Percentiles rank a stretch among this genome's conserved stretches.
phyloP scores from a whole-genome alignment of 2,329 filamentous ascomycete species.

The Aspergillus terreus region DNA sequence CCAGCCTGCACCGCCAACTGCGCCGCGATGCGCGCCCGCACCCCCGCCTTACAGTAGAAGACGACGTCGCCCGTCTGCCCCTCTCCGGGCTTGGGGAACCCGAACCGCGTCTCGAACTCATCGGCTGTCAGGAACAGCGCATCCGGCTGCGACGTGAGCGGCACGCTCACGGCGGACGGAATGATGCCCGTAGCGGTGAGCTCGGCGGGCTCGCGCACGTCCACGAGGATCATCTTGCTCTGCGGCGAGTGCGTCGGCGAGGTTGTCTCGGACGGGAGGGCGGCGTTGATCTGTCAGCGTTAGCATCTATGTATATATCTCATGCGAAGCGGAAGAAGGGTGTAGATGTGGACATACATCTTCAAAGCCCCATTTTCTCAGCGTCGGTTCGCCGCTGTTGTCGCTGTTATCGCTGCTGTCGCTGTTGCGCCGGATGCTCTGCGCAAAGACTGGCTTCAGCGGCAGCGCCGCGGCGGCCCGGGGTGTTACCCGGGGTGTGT shows the following conservation, averaged over 20 bases:
- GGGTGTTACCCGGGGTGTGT: not conserved
- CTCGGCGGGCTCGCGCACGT: slow-evolving; percentile 48
- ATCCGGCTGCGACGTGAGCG: slow-evolving; percentile 72
- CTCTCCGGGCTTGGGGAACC: slow-evolving; percentile 65
- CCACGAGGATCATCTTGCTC: slow-evolving; percentile 36
- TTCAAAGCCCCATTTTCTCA: slow-evolving; percentile 33
- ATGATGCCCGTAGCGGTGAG: slow-evolving; percentile 55
- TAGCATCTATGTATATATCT: not conserved
- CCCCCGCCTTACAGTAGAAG: slow-evolving; percentile 92
- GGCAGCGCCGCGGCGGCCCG: not conserved
- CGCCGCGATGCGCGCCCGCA: slow-evolving; percentile 74
- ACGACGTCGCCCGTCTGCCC: slow-evolving; percentile 49
- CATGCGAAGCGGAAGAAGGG: not conserved
- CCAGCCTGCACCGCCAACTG: slow-evolving; percentile 72
- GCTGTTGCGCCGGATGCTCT: slow-evolving; percentile 2
- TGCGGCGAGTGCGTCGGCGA: slow-evolving; percentile 21
- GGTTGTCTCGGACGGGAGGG: slow-evolving; percentile 22
- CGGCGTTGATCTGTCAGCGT: slow-evolving; percentile 30
- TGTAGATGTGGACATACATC: slow-evolving; percentile 24
- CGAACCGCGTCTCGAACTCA: slow-evolving; percentile 80
- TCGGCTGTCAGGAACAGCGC: slow-evolving; percentile 70
- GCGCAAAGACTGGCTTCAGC: not conserved
- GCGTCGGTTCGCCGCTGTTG: not conserved
- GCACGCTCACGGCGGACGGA: slow-evolving; percentile 77
- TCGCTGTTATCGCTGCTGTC: not conserved